phyloP scores from a whole-genome alignment of 2,329 filamentous ascomycete genomes.

The Aspergillus piperis region DNA sequence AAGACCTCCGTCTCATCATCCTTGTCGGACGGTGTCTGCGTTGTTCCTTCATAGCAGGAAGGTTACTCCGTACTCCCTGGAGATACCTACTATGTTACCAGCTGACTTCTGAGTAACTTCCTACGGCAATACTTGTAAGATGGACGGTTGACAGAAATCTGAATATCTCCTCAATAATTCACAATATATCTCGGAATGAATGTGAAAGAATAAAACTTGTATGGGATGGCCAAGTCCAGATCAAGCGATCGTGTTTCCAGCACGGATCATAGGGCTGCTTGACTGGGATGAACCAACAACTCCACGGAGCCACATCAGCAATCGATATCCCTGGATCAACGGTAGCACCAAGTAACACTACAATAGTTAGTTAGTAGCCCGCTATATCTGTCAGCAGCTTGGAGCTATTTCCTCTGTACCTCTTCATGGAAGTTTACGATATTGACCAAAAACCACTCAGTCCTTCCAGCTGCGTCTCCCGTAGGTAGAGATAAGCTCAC shows the following conservation, averaged over 20 bases:
- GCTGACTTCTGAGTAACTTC: not conserved
- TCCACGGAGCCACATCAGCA: not conserved
- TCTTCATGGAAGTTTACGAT: no score
- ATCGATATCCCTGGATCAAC: not conserved
- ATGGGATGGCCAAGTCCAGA: not conserved
- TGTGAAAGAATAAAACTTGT: not conserved
- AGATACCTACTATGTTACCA: not conserved
- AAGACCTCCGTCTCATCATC: not conserved
- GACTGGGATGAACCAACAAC: not conserved
- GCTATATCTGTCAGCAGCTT: not conserved
- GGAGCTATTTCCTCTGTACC: no score
- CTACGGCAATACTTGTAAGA: no score
- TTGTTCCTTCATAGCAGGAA: not conserved
- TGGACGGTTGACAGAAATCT: not conserved
- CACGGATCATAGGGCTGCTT: not conserved
- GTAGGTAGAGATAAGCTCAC: conserved; percentile 28
- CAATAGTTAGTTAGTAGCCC: not conserved
- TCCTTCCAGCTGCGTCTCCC: not conserved
- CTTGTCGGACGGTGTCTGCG: not conserved
- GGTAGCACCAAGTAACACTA: not conserved
- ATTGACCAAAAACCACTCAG: not conserved
- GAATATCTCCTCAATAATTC: not conserved
- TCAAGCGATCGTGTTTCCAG: not conserved
- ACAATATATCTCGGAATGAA: not conserved
- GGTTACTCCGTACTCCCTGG: not conserved